Base-by-base conservation (phyloP, 2,329 filamentous ascomycete species). In the Lasiodiplodia sp. region DNA sequence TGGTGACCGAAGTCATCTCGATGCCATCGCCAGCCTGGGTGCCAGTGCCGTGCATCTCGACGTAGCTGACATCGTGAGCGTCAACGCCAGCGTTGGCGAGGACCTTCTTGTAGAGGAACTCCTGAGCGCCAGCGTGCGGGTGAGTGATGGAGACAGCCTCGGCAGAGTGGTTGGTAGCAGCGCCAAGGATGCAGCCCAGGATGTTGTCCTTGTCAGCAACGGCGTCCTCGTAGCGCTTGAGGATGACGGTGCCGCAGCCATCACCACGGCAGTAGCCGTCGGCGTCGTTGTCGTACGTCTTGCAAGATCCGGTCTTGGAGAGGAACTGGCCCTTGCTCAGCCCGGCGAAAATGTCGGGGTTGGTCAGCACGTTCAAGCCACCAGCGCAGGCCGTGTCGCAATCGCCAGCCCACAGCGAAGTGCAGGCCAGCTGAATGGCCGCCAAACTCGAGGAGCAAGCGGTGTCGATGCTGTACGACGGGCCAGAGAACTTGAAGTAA, bases 11-110 rank as follows among this genome's bases (percentile, higher is more conserved):
- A 0, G 88, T 84, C 90, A 95, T 94, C 78, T 97, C 94, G 4
- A 89, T 91, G 8, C 89, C 90, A 75, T 97, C 93, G 70, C 92
- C 93, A 38, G 91, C 92, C 78, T 96, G 92, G 0, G 92, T 97
- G 38, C 93, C 93, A 2, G 93, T 97, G 16, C 92, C 93, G 78
- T 97, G 93, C 90, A 96, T 93, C 80, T 96, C 93, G 10, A 97
- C 90, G 75, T 95, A 96, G 78, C 89, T 89, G 60, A 97, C 86
- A 71, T 94, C 91, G 63, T 89, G 86, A 1, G 92, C 91, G 74
- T 94, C 90, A 25, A 96, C 86, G 69, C 91, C 90, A 52, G 92
- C 90, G 53, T 92, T 87, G 58, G 90, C 87, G 1, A 96, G 84
- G 34, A 96, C 89, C 49, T 87, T 84, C 68, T 87, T 87, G 74